Evolutionary conservation across 768 basidiomycete species (phyloP), one percentile per base, ranked within the genome.

Genomic region (Jaapia argillacea): DNA sequence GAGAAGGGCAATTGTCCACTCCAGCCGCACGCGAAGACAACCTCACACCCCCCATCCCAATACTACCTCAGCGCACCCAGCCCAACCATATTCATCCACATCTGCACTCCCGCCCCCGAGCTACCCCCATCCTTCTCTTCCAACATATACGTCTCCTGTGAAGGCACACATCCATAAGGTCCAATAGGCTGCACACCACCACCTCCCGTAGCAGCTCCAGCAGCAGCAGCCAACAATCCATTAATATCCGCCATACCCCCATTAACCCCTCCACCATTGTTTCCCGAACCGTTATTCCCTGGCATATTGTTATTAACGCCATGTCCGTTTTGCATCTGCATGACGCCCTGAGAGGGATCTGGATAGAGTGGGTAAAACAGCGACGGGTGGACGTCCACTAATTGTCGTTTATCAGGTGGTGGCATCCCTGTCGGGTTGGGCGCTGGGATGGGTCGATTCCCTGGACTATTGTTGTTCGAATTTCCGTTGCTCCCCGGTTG

Each of bases 311-410:
- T 23, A 56, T 27, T 42, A 53, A 45, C 36, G 52, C 44, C 23
- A 53, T 48, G 44, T 50, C 21, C 10, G 48, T 42, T 45, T 53
- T 49, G 47, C n/a, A n/a, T n/a, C n/a, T n/a, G n/a, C n/a, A n/a
- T n/a, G 13, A 33, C 42, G n/a, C 45, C 41, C 43, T 45, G 43
- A 22, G 59, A 43, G 52, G 66, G 63, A 50, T 85, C 83, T 0
- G 83, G 79, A 53, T 71, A 85, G 65, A 85, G 85, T 0, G 85
- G 85, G 53, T 84, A 89, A 62, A 89, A 88, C 36, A 86, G 59
- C 24, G 69, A 72, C 4, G 72, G 64, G 2, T 85, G 83, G 36
- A 88, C 68, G 16, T 87, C 83, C 1, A 76, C 78, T 26, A 87
- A 71, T 42, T 57, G 55, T 47, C 53, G 54, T 43, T 53, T 54